Percentiles rank a stretch among this genome's conserved stretches.
Evolutionary conservation across 768 basidiomycete species (phyloP).

Genomic region (Suillus discolor): DNA sequence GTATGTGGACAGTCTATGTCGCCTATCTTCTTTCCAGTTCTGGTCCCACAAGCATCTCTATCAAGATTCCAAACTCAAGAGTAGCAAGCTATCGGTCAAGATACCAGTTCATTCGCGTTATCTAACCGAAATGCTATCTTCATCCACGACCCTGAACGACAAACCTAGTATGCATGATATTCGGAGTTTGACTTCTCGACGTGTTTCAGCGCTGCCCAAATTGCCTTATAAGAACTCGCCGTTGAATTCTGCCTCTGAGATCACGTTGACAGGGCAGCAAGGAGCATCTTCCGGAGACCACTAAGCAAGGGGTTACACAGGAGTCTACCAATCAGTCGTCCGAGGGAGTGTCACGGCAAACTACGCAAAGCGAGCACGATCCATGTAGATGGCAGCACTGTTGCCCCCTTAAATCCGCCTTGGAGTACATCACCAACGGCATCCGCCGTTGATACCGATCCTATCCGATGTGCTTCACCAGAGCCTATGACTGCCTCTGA

Average conservation of each 20-base stretch:
- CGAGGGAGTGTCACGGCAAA: conserved; percentile 9
- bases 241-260: conserved; percentile 29
- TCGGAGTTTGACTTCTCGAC: conserved; percentile 20
- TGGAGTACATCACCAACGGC: conserved; percentile 20
- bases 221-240: conserved; percentile 12
- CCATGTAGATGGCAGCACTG: conserved; percentile 7
- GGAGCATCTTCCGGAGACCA: background rate
- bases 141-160: conserved; percentile 22
- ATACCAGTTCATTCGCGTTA: conserved; percentile 32
- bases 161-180: conserved; percentile 15
- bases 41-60: conserved; percentile 59
- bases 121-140: conserved; percentile 24
- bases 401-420: conserved; percentile 3
- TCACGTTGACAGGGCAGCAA: conserved; percentile 22
- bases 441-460: conserved; percentile 11
- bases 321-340: conserved; percentile 29
- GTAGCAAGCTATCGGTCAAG: conserved; percentile 38
- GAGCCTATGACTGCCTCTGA: conserved; percentile 17
- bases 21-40: conserved; percentile 57
- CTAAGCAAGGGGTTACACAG: conserved; percentile 14
- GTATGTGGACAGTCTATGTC: conserved; percentile 43
- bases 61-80: conserved; percentile 48
- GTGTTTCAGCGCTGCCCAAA: conserved; percentile 12
- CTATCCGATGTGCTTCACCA: conserved; percentile 8
- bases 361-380: background rate